A percentile compares a stretch with the other conserved stretches of the same genome.
Conservation (phyloP, 441 rosid genomes). For the Brassica hybrid region DNA sequence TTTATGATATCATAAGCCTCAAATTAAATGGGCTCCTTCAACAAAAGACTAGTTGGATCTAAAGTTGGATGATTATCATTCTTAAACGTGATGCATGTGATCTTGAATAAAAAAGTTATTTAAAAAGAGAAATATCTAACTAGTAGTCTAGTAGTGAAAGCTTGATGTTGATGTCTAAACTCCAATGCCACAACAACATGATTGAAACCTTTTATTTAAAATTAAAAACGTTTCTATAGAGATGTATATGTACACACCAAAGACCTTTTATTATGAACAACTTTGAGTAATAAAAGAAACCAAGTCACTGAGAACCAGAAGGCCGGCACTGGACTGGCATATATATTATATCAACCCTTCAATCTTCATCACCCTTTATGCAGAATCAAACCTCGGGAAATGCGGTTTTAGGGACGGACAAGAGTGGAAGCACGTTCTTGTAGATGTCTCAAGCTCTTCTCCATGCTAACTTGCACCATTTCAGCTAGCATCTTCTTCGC, state of each 20-base stretch:
- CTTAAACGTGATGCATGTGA: constrained; percentile 15
- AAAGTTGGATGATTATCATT: neutral
- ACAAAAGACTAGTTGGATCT: constrained; percentile 14
- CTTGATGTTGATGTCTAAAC: constrained; percentile 24
- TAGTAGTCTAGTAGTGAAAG: neutral
- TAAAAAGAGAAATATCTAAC: neutral
- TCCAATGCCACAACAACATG: neutral
- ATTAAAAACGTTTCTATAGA: constrained; percentile 24
- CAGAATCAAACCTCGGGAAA: constrained; percentile 1
- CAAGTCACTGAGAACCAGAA: constrained; percentile 45
- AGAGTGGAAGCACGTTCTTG: constrained; percentile 88
- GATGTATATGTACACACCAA: constrained; percentile 27
- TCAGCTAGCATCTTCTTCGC: constrained; percentile 97
- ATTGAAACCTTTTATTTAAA: neutral
- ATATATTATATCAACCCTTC: constrained; percentile 11
- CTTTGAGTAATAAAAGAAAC: too few species aligned
- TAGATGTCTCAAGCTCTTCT: constrained; percentile 91
- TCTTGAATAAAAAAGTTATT: neutral
- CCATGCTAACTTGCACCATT: constrained; percentile 99
- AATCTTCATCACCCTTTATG: constrained; percentile 19
- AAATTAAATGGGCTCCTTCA: constrained; percentile 1
- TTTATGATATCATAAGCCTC: constrained; percentile 22
- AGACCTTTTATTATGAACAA: too few species aligned
- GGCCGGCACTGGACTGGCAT: constrained; percentile 44
- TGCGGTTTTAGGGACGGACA: constrained; percentile 58